phyloP scores from a whole-genome alignment of 1,284 basidiomycete species.

The Cutaneotrichosporon dermatis region DNA sequence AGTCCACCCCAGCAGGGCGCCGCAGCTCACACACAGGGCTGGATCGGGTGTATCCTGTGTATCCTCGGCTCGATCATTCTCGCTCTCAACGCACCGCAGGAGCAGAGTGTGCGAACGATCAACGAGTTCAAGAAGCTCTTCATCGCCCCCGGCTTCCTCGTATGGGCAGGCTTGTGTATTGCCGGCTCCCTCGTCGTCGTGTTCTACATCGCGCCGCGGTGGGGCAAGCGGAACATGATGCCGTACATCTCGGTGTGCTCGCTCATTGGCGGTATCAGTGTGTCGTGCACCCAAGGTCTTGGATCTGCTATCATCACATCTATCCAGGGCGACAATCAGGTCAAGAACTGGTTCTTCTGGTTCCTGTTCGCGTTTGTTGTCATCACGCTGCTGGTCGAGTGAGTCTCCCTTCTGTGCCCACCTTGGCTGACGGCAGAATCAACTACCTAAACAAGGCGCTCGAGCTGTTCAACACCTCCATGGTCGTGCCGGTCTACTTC shows the following conservation, averaged over 20 bases:
- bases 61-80: constrained; percentile 63
- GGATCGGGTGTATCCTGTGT: constrained; percentile 87
- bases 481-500: constrained; percentile 69
- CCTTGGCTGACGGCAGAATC: constrained; percentile 55
- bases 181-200: constrained; percentile 31
- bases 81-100: constrained; percentile 71
- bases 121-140: constrained; percentile 74
- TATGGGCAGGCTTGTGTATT: constrained; percentile 55
- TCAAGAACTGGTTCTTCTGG: constrained; percentile 71
- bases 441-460: constrained; percentile 96
- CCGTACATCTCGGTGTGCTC: constrained; percentile 94
- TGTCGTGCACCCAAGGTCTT: constrained; percentile 91
- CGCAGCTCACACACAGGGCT: constrained; percentile 54
- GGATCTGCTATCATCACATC: constrained; percentile 85
- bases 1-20: constrained; percentile 2
- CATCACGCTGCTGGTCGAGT: constrained; percentile 59
- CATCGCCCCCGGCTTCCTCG: constrained; percentile 78
- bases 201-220: constrained; percentile 53
- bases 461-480: constrained; percentile 85
- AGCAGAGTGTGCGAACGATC: constrained; percentile 76
- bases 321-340: constrained; percentile 53
- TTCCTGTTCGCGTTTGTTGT: constrained; percentile 80
- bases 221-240: constrained; percentile 89
- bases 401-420: not conserved
- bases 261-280: constrained; percentile 93